Evolutionary conservation across 768 basidiomycete species (phyloP), one percentile per base, ranked within the genome.

Genomic region (Panellus pusillus): DNA sequence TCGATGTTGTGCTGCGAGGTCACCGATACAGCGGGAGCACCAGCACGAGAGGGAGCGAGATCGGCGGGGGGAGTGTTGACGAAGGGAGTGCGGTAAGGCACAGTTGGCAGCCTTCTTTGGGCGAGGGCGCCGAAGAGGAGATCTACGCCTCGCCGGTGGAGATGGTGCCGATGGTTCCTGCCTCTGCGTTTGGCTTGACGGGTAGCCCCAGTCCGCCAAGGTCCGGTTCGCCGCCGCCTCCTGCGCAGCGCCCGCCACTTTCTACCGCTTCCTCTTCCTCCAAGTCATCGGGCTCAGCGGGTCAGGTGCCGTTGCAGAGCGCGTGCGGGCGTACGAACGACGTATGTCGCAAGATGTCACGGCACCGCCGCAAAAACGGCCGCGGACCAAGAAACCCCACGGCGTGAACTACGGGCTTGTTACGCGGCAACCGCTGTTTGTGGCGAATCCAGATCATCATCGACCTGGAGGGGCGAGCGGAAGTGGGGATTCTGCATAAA

Each of bases 371-470:
- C 65, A 79, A 62, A 77, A 75, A 62, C 67, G 68, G 52, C 63
- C 71, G 44, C 71, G 66, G 55, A 35, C 32, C 3, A 75, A 70
- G 63, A 69, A 71, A 47, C 68, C 71, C 47, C 60, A 69, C 46
- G 68, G 66, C 39, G 72, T 83, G 35, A 75, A 79, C 24, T 91
- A 91, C 65, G 88, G 87, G 12, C 75, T 91, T 31, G 83, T 77
- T 32, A 81, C 82, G 19, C 77, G 79, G 55, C 70, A 80, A 17
- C 81, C 81, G 57, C 73, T 92, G 28, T 91, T 81, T 60, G 76
- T 92, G 47, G 86, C 87, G 19, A 91, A 92, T 68, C 89, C 90
- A 15, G 84, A 87, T 62, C 63, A 71, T 48, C 62, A 68, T 43
- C 32, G 14, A 14, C 32, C 32, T 3, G 32, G 32, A 35, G 58